Evolutionary conservation across 2,329 filamentous ascomycete species (phyloP), one percentile per base, ranked within the genome.

Genomic region (Parasarocladium wereldwijsianum): DNA sequence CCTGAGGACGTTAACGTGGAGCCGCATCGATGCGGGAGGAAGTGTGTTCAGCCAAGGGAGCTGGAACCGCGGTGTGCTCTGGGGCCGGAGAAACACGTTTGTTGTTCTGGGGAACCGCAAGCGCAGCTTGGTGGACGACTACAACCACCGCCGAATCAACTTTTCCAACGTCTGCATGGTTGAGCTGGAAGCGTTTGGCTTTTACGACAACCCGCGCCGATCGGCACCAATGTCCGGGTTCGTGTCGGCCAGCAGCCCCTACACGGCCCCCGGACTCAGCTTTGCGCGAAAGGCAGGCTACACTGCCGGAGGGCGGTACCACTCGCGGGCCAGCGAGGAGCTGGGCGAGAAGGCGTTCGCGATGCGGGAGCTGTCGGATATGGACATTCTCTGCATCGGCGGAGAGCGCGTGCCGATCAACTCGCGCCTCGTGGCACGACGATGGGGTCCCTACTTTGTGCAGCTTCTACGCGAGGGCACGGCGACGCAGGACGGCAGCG

Each of bases 141-240:
- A 98, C 54, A 96, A 96, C 49, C 90, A 96, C 46, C 79, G 90
- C 8, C 78, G 90, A 16, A 92, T 98, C 54, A 98, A 98, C 53
- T 98, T 96, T 50, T 82, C 81, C 8, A 92, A 98, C 46, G 75
- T 96, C 17, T 96, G 90, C 51, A 80, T 96, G 66, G 87, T 98
- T 7, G 90, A 98, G 52, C 64, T 98, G 8, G 90, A 98, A 49
- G 86, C 90, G 0, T 98, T 96, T 58, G 90, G 90, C 2, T 75
- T 98, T 24, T 96, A 94, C 50, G 87, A 96, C 48, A 98, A 96
- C 49, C 86, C 90, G 8, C 73, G 86, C 38, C 80, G 77, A 48
- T 72, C 66, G 1, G 62, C 71, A 4, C 81, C 87, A 2, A 74
- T 83, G 42, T 92, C 85, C 1, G 79, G 76, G 8, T 94, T 90